Base-by-base conservation (phyloP, 2,329 filamentous ascomycete species). In the Verticillium alfalfae region DNA sequence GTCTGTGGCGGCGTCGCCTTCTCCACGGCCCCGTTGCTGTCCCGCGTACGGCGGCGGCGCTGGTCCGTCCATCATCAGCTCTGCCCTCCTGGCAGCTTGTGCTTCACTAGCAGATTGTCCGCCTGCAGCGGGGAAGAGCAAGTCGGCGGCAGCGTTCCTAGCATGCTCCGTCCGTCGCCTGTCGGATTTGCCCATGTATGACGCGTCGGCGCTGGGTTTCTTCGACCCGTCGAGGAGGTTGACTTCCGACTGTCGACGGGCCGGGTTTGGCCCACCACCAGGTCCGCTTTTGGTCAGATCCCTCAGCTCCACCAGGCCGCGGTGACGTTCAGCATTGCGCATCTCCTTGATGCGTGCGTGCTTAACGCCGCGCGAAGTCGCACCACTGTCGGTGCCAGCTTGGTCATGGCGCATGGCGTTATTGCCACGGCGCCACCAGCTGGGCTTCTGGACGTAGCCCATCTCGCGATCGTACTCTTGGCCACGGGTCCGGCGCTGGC, bases 391-490 rank as follows among this genome's bases (percentile, higher is more conserved):
- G 57, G 79, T 75, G 22, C 71, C 72, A 58, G 71, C 70, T 12
- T 71, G 67, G 65, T 66, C 58, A 65, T 66, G 62, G 70, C 72
- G 31, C 68, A 69, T 2, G 69, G 65, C 18, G 70, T 66, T 3
- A 71, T 74, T 57, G 75, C 81, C 70, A 52, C 84, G 80, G 18
- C 76, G 78, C 88, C 88, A 91, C 88, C 88, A 91, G 6, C 80
- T 80, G 0, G 88, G 88, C 70, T 86, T 88, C 59, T 79, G 76
- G 10, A 81, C 76, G 59, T 88, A 73, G 59, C 87, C 87, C 10
- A 91, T 79, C 60, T 88, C 85, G 6, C 77, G 79, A 69, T 91
- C 86, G 18, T 82, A 73, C 31, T 77, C 73, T 4, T 77, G 76
- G 7, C 84, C 86, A 9, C 88, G 83, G 38, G 78, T 72, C 4